phyloP scores from a whole-genome alignment of 106 monocot genomes.

The Ottelia alismoides region DNA sequence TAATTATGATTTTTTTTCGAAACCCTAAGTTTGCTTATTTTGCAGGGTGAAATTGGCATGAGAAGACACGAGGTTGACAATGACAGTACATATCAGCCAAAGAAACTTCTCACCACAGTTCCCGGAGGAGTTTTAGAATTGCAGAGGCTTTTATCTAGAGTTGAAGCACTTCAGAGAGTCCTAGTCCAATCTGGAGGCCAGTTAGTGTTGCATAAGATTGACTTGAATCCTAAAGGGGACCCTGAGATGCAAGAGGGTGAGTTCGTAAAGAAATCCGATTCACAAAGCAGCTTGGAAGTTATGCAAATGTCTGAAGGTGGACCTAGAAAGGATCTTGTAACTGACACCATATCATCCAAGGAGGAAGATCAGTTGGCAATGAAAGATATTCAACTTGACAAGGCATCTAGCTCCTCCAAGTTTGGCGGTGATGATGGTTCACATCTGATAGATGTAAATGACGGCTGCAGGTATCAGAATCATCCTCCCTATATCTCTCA shows the following conservation, averaged over 20 bases:
- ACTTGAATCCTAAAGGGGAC: constrained; percentile 11
- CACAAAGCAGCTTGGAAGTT: neutral
- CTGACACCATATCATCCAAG: constrained; percentile 9
- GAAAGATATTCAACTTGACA: constrained; percentile 89
- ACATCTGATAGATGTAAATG: neutral
- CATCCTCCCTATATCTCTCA: no score
- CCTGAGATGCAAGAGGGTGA: neutral
- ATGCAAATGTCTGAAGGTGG: neutral
- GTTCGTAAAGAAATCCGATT: neutral
- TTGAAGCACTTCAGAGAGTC: constrained; percentile 44
- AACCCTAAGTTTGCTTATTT: neutral
- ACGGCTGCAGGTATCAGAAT: constrained; percentile 27
- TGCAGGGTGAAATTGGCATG: no score
- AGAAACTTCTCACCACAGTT: neutral
- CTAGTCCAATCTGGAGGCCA: constrained; percentile 14
- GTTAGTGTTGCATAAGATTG: constrained; percentile 5
- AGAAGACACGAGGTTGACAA: neutral
- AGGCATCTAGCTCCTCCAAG: constrained; percentile 29
- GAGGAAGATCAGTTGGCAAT: constrained; percentile 27
- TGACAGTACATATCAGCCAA: neutral
- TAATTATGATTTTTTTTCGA: neutral
- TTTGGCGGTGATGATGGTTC: neutral
- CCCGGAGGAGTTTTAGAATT: constrained; percentile 23
- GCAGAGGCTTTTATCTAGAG: constrained; percentile 34
- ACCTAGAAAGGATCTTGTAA: neutral